Evolutionary conservation across 371 early-diverging fungal species (phyloP), one percentile per base, ranked within the genome.

Genomic region (Mucor piriformis): DNA sequence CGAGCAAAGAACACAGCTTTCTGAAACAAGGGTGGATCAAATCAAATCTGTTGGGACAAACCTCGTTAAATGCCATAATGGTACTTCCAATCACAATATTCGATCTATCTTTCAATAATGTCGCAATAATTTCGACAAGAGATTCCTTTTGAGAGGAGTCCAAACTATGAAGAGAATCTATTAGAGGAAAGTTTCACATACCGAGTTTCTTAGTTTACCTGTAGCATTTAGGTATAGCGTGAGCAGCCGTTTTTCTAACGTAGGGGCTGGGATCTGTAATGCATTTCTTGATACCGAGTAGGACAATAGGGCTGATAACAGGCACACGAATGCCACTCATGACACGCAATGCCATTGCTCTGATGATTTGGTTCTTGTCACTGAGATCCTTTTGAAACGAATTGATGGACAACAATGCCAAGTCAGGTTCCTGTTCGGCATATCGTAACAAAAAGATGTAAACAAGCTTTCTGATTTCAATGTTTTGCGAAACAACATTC

Each of bases 321-420:
- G 88, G 92, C 1, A 96, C 94, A 35, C 94, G 86, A 63, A 96
- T 97, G 59, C 95, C 92, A 25, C 94, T 93, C 91, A 98, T 89
- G 18, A 96, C 96, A 27, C 96, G 87, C 54, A 98, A 70, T 0
- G 97, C 95, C 92, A 96, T 93, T 25, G 94, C 95, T 15, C 98
- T 78, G 54, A 97, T 96, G 32, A 92, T 83, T 33, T 91, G 94
- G 76, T 93, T 95, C 61, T 84, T 84, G 65, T 98, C 98, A n/a
- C 90, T 82, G 38, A 97, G 71, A 67, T 98, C 98, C 61, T 91
- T 92, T 77, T 98, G 98, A 67, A 98, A 95, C 0, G 97, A 95
- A 69, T 98, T 98, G 73, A 98, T 89, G 12, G 96, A 93, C 16
- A 98, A 72, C 33, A 98, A 78, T 24, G 65, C 60, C 43, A 98